Conservation (phyloP, 2,329 filamentous ascomycete species). For the Stylonectria norvegica region DNA sequence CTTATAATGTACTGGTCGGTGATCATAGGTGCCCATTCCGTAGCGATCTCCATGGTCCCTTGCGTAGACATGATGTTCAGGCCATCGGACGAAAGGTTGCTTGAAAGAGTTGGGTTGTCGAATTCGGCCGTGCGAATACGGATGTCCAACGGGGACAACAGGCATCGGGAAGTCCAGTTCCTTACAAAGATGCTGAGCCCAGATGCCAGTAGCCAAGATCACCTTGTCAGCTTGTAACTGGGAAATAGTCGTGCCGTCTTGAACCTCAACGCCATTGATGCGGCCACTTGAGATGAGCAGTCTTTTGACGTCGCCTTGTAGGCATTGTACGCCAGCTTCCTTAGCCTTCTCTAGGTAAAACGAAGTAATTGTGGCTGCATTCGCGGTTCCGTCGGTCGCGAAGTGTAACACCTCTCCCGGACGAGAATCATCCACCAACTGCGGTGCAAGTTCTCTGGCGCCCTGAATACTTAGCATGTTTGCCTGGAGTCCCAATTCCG, state of each 20-base stretch:
- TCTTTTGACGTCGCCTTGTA: constrained; percentile 12
- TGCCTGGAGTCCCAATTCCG: constrained; percentile 8
- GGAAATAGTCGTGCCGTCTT: neutral
- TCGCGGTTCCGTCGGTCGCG: constrained; percentile 18
- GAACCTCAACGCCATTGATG: constrained; percentile 10
- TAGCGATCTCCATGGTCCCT: constrained; percentile 20
- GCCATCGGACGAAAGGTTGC: constrained; percentile 18
- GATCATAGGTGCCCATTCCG: constrained; percentile 22
- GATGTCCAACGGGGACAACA: constrained; percentile 22
- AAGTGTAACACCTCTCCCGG: constrained; percentile 16
- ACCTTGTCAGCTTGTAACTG: constrained; percentile 16
- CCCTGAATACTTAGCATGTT: constrained; percentile 10
- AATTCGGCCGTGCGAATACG: constrained; percentile 15
- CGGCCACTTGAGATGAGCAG: neutral
- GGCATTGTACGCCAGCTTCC: constrained; percentile 7
- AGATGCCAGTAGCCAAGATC: constrained; percentile 22
- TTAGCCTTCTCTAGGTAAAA: constrained; percentile 17
- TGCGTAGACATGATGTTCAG: constrained; percentile 21
- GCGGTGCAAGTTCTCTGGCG: constrained; percentile 13
- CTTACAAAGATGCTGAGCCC: constrained; percentile 19
- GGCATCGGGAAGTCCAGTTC: constrained; percentile 15
- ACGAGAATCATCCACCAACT: constrained; percentile 11
- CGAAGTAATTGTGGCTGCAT: constrained; percentile 12
- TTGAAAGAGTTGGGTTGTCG: neutral
- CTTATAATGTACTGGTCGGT: constrained; percentile 11